Evolutionary conservation across 179 eudicot genomes (phyloP), one percentile per base, ranked within the genome.

Genomic region (Beta macrorhiza): DNA sequence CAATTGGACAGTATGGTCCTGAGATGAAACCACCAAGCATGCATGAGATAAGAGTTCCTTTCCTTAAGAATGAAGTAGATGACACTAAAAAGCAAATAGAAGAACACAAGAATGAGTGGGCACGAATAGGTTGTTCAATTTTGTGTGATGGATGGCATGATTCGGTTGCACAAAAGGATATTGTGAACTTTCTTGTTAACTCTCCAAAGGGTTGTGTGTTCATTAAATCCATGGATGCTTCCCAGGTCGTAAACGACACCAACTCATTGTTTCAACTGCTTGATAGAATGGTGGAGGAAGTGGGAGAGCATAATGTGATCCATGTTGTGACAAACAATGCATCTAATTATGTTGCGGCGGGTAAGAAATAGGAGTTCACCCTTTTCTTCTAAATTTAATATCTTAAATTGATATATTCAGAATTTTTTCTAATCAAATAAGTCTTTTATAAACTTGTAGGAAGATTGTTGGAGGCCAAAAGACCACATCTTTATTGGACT

Each of bases 91-190:
- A 61, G 13, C 17, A 5, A 16, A 1, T 79, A 67, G 25, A 68
- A 19, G 72, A 74, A 16, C 87, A 85, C 19, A 78, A 44, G 49
- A 78, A 78, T 51, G 83, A 78, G 45, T 85, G 87, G 85, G 63
- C 37, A 37, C 42, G 29, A 29, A 67, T 20, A 3, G 83, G 85
- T 7, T 82, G 82, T 19, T 74, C 85, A 13, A 62, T 78, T 55
- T 52, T 53, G 25, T 72, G 13, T 1, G 61, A 73, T 73, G 76
- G 76, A 19, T 53, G 62, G 76, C 12, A 45, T 73, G 62, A 73
- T 73, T 22, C 42, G 5, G 75, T 22, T 72, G 58, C 32, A 1
- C 32, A 51, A n/a, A 72, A 72, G 59, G 59, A 72, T 52, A 51
- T 20, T 72, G 58, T 72, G 8, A 51, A 72, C 7, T 51, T 72